Conservation (phyloP, 768 basidiomycete genomes). For the Leccinum olivaceopallidum region DNA sequence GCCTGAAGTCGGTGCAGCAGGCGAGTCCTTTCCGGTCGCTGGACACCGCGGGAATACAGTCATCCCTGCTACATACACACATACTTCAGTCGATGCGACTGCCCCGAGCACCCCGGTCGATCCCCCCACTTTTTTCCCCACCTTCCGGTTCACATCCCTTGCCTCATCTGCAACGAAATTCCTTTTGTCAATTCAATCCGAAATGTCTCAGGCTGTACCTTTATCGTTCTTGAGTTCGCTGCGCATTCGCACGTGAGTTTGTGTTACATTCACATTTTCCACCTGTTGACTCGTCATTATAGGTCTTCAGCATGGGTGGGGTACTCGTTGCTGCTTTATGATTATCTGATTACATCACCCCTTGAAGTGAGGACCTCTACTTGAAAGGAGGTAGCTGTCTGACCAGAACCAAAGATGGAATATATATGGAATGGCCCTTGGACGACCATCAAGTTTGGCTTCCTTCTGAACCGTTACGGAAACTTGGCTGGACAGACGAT, state of each 20-base stretch:
- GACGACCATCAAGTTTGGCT: conserved; percentile 14
- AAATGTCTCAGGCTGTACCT: neutral
- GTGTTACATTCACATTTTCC: neutral
- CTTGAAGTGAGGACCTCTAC: conserved; percentile 9
- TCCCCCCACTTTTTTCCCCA: too few species aligned
- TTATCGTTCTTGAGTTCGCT: neutral
- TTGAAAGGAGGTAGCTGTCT: neutral
- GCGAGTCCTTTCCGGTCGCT: too few species aligned
- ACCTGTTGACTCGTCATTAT: too few species aligned
- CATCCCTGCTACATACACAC: too few species aligned
- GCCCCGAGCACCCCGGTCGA: too few species aligned
- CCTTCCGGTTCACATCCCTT: neutral
- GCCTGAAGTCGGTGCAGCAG: too few species aligned
- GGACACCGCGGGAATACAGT: too few species aligned
- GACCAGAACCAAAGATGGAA: conserved; percentile 3
- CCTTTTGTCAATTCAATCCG: neutral
- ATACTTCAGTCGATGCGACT: too few species aligned
- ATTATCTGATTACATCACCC: conserved; percentile 14
- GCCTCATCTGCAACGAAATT: neutral
- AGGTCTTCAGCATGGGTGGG: conserved; percentile 2
- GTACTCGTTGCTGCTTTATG: conserved; percentile 10
- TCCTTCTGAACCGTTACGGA: conserved; percentile 21
- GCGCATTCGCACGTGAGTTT: neutral
- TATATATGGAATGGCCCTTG: conserved; percentile 21
- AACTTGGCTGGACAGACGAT: conserved; percentile 17